Percentiles rank a stretch among this genome's conserved stretches.
Evolutionary conservation across 2,329 filamentous ascomycete genomes (phyloP).

Genomic region (Ceratocystis cubensis): DNA sequence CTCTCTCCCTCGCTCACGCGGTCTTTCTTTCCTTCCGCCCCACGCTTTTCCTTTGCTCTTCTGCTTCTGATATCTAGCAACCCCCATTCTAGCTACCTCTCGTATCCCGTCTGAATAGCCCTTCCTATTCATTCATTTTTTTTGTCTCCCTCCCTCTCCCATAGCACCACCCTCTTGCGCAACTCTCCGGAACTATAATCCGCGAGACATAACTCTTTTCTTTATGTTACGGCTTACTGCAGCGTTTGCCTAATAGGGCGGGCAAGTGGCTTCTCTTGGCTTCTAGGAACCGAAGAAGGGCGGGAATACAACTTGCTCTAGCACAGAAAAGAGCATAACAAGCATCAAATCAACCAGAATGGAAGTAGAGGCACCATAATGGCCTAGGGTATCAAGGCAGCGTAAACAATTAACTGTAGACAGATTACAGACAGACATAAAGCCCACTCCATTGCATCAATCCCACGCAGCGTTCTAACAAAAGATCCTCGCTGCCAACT

Average conservation of each 20-base stretch:
- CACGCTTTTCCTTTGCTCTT: too few species aligned
- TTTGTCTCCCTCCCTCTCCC: not conserved
- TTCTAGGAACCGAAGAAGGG: not conserved
- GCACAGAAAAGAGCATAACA: not conserved
- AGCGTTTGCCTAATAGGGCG: not conserved
- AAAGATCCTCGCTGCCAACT: not conserved
- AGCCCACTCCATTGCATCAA: not conserved
- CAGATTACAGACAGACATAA: not conserved
- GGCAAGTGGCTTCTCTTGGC: not conserved
- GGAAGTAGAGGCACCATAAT: not conserved
- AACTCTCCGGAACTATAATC: conserved; percentile 7
- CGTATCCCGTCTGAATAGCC: not conserved
- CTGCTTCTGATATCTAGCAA: too few species aligned
- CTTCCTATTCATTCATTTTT: not conserved
- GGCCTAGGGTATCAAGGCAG: not conserved
- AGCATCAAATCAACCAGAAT: not conserved
- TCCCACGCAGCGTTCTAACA: not conserved
- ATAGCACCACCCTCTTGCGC: conserved; percentile 5
- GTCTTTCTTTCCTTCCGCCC: too few species aligned
- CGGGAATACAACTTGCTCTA: not conserved
- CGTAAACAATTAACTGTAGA: too few species aligned
- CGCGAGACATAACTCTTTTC: conserved; percentile 4
- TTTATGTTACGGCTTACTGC: not conserved
- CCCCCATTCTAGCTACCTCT: too few species aligned
- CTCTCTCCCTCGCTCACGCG: not conserved